These are phyloP conservation scores for Camellia granthamiana DNA, from an alignment of 148 eudicot genomes.

Conservation along the genomic window DNA sequence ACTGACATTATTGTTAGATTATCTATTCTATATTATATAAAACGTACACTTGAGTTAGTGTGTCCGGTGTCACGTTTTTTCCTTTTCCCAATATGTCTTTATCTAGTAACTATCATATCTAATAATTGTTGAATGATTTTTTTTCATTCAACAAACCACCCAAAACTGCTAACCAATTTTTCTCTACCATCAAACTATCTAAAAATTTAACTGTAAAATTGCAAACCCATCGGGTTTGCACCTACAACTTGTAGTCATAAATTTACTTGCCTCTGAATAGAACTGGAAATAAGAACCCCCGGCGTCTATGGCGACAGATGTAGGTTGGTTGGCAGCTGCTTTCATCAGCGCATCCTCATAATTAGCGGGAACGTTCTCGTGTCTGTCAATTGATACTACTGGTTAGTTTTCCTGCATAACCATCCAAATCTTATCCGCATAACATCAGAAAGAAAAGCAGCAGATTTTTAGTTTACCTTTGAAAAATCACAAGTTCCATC, in stretches of 20 bases:
- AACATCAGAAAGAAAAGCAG: not conserved
- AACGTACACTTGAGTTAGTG: too few species aligned
- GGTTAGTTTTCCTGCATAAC: conserved; percentile 46
- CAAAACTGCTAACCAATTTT: too few species aligned
- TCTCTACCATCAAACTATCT: too few species aligned
- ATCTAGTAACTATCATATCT: too few species aligned
- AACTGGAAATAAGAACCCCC: conserved; percentile 52
- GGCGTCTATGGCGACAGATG: conserved; percentile 80
- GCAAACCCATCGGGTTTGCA: too few species aligned
- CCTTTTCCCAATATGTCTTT: too few species aligned
- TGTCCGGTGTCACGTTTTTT: too few species aligned
- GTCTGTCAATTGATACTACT: conserved; percentile 72
- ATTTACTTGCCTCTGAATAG: conserved; percentile 60
- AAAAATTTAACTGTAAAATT: too few species aligned
- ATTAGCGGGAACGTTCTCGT: conserved; percentile 70
- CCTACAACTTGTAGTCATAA: not conserved
- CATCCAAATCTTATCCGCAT: not conserved
- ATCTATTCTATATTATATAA: too few species aligned
- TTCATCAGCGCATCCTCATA: conserved; percentile 62
- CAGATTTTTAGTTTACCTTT: conserved; percentile 36
- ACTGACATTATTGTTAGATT: too few species aligned
- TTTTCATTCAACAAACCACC: too few species aligned
- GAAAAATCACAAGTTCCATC: conserved; percentile 52
- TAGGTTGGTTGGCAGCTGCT: conserved; percentile 81
- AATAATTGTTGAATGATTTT: too few species aligned